Conservation (phyloP, 768 basidiomycete species). For the Collybia nuda region DNA sequence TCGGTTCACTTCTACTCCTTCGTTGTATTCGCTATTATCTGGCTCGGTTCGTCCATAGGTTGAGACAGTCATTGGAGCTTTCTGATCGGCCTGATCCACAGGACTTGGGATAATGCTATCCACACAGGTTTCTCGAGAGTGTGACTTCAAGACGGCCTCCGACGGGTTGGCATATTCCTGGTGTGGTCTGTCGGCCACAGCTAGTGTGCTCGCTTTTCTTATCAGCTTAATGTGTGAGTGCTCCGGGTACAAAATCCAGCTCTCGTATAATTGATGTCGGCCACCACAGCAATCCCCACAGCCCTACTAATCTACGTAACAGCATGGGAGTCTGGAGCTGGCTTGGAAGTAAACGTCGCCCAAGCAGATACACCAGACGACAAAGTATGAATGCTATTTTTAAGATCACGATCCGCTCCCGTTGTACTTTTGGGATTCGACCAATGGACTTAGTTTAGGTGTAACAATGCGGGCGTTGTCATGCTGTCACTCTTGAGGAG, state of each 20-base stretch:
- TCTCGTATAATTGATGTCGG: background rate
- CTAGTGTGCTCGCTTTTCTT: constrained; percentile 29
- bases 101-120: constrained; percentile 25
- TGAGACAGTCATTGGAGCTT: too few species aligned
- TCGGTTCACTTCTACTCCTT: constrained; percentile 32
- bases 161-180: constrained; percentile 11
- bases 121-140: constrained; percentile 30
- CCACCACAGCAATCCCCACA: constrained; percentile 7
- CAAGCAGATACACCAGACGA: constrained; percentile 15
- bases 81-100: background rate
- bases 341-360: constrained; percentile 28
- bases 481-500: too few species aligned
- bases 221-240: constrained; percentile 29
- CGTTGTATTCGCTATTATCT: constrained; percentile 23
- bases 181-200: constrained; percentile 32
- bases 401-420: background rate
- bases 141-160: constrained; percentile 21
- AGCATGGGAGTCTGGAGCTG: constrained; percentile 13
- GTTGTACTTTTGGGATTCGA: too few species aligned
- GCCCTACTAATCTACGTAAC: too few species aligned
- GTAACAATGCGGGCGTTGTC: too few species aligned
- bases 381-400: background rate
- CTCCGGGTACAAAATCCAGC: background rate
- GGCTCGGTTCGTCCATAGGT: constrained; percentile 24
- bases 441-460: too few species aligned